Evolutionary conservation across 768 basidiomycete species (phyloP).

Genomic region (Phylloporus arenicola): DNA sequence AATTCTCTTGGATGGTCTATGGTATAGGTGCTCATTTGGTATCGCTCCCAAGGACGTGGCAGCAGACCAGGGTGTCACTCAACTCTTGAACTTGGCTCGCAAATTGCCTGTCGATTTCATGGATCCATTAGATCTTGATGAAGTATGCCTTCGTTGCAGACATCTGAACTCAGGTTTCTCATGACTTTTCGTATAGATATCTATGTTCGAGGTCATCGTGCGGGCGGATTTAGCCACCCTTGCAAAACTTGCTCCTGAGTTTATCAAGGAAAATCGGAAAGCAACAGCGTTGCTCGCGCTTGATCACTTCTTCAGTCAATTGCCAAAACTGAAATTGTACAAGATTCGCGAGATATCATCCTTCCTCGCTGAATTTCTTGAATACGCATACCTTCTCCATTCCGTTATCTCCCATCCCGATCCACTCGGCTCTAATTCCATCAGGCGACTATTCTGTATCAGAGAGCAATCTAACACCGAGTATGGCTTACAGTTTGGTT

Average conservation of each 20-base stretch:
- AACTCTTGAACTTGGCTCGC: constrained; percentile 25
- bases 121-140: constrained; percentile 1
- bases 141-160: background rate
- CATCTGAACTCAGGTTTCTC: background rate
- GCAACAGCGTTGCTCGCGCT: constrained; percentile 8
- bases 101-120: constrained; percentile 8
- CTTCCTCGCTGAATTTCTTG: constrained; percentile 4
- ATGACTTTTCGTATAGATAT: constrained; percentile 6
- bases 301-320: constrained; percentile 3
- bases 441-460: constrained; percentile 29
- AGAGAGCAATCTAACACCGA: constrained; percentile 6
- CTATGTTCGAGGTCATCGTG: constrained; percentile 33
- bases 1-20: constrained; percentile 41
- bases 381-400: constrained; percentile 6
- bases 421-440: constrained; percentile 4
- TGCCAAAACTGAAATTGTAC: constrained; percentile 18
- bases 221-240: constrained; percentile 25
- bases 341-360: constrained; percentile 14
- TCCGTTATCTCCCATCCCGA: constrained; percentile 2
- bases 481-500: constrained; percentile 3
- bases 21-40: constrained; percentile 43
- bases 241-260: constrained; percentile 26
- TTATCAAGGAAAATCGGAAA: constrained; percentile 12
- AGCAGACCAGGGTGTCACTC: background rate
- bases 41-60: constrained; percentile 9